A percentile compares a stretch with the other conserved stretches of the same genome.
These are phyloP conservation scores for Saururus chinensis DNA, from an alignment of 164 flowering plant species.

Conservation along the genomic window DNA sequence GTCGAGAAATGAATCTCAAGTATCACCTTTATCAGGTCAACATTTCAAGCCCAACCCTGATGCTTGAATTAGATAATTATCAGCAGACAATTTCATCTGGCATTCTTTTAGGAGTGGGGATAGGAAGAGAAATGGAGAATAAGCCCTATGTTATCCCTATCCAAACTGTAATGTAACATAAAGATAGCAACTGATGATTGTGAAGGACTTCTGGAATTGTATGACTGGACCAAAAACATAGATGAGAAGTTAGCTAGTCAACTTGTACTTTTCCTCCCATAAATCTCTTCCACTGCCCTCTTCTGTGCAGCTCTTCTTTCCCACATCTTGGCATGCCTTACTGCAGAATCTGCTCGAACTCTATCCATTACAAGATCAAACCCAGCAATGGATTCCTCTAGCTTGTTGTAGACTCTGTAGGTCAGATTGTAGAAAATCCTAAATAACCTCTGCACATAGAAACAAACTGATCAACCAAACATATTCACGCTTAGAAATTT, in stretches of 20 bases:
- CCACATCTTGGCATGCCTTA: constrained; percentile 17
- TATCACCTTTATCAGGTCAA: no score
- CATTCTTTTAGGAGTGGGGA: no score
- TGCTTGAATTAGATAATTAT: no score
- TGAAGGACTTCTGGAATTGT: no score
- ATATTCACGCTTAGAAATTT: not conserved
- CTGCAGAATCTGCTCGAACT: constrained; percentile 23
- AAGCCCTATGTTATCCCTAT: no score
- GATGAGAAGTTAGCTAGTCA: not conserved
- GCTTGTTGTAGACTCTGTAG: constrained; percentile 19
- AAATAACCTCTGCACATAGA: constrained; percentile 38
- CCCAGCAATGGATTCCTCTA: constrained; percentile 45
- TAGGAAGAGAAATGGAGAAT: no score
- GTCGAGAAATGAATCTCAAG: no score
- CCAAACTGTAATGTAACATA: no score
- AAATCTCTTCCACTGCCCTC: not conserved
- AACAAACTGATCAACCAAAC: not conserved
- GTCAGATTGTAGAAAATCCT: constrained; percentile 26
- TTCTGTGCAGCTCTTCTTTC: constrained; percentile 21
- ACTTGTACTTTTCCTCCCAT: not conserved
- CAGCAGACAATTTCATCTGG: no score
- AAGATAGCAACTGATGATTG: no score
- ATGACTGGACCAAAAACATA: no score
- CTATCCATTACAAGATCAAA: constrained; percentile 32
- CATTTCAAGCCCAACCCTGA: no score